Conservation (phyloP, 108 stramenopile genomes). For the Pinguiococcus pyrenoidosus region DNA sequence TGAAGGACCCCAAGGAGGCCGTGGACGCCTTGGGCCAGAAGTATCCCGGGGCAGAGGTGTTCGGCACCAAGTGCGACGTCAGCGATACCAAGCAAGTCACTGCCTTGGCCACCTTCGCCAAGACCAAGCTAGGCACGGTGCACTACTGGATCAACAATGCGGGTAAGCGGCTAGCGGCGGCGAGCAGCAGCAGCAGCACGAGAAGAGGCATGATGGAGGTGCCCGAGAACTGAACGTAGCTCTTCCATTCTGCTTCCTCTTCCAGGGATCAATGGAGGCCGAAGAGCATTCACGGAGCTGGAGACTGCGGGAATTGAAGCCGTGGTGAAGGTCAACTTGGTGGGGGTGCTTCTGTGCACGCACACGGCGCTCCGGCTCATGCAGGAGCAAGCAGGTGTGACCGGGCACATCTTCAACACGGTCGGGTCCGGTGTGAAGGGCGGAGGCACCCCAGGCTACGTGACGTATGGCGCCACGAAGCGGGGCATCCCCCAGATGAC, state of each 20-base stretch:
- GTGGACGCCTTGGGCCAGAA: slow-evolving; percentile 45
- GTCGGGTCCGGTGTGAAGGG: slow-evolving; percentile 76
- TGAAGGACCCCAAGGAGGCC: slow-evolving; percentile 56
- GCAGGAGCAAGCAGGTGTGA: slow-evolving; percentile 45
- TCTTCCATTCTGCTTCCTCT: too few species aligned
- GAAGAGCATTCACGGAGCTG: slow-evolving; percentile 59
- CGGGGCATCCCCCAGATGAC: slow-evolving; percentile 74
- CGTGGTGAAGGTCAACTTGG: slow-evolving; percentile 69
- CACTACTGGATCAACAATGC: slow-evolving; percentile 83
- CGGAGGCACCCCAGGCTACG: slow-evolving; percentile 80
- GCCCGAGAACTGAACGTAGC: too few species aligned
- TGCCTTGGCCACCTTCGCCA: slow-evolving; percentile 52
- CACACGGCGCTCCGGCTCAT: slow-evolving; percentile 74
- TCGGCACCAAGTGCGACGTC: slow-evolving; percentile 69
- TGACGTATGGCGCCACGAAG: slow-evolving; percentile 75
- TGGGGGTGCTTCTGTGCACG: slow-evolving; percentile 64
- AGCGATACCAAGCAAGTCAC: slow-evolving; percentile 47
- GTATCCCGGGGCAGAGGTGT: slow-evolving; percentile 50
- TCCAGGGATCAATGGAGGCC: slow-evolving; percentile 72
- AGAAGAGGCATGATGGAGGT: too few species aligned
- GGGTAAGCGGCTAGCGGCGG: too few species aligned
- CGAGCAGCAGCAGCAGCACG: too few species aligned
- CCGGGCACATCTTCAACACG: slow-evolving; percentile 75
- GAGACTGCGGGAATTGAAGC: slow-evolving; percentile 54
- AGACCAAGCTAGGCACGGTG: slow-evolving; percentile 63